Evolutionary conservation across 2,329 filamentous ascomycete species (phyloP).

Genomic region (Bipolaris victoriae): DNA sequence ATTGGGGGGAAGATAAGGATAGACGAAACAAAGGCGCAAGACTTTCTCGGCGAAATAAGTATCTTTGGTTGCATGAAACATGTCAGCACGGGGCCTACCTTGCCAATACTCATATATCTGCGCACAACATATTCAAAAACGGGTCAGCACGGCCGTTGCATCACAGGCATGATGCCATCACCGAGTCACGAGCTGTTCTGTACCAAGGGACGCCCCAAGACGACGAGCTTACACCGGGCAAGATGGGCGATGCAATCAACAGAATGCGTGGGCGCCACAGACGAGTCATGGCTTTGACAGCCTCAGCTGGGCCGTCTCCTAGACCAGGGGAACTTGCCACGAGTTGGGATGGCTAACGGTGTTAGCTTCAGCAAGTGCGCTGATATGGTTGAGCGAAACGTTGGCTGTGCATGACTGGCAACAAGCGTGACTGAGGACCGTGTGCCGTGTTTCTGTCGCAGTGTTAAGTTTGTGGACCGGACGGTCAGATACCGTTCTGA

Average conservation of each 20-base stretch:
- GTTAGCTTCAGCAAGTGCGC: slow-evolving; percentile 10
- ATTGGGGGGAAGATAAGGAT: not conserved
- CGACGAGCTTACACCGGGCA: not conserved
- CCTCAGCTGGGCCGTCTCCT: slow-evolving; percentile 9
- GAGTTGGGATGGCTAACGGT: slow-evolving; percentile 3
- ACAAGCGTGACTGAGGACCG: not conserved
- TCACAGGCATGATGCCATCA: slow-evolving; percentile 9
- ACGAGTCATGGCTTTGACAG: slow-evolving; percentile 14
- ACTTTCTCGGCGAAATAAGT: not conserved
- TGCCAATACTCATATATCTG: slow-evolving; percentile 15
- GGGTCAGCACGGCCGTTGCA: slow-evolving; percentile 8
- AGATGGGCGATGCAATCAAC: slow-evolving; percentile 15
- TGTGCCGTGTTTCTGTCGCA: not conserved
- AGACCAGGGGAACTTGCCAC: slow-evolving; percentile 20
- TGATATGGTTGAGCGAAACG: slow-evolving; percentile 2
- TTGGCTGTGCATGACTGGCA: slow-evolving; percentile 5
- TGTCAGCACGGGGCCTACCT: slow-evolving; percentile 11
- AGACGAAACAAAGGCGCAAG: not conserved
- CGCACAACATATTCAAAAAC: slow-evolving; percentile 6
- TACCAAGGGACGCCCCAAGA: slow-evolving; percentile 5
- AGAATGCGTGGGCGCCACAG: slow-evolving; percentile 5
- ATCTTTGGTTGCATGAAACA: slow-evolving; percentile 2
- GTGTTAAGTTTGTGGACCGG: not conserved
- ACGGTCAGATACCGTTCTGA: too few species aligned
- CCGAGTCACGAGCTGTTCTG: slow-evolving; percentile 4